Evolutionary conservation across 805 yeast species (phyloP).

Genomic region (Lipomyces starkeyi): DNA sequence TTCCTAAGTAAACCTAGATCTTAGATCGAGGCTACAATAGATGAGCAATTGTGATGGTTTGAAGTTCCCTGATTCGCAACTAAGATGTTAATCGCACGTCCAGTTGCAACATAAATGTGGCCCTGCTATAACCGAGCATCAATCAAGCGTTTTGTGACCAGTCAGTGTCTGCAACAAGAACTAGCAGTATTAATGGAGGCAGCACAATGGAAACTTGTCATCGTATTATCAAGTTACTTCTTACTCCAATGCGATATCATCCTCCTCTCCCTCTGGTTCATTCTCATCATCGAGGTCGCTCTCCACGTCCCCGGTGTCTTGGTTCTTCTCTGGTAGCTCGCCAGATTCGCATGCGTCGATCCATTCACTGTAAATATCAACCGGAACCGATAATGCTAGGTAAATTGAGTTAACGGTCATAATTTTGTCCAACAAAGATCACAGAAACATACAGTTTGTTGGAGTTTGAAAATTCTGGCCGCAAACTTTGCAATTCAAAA

Average conservation of each 20-base stretch:
- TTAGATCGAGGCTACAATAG: neutral
- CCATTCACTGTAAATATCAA: slow-evolving; percentile 97
- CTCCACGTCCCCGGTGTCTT: slow-evolving; percentile 39
- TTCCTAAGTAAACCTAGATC: neutral
- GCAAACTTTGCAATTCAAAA: slow-evolving; percentile 86
- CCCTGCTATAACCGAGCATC: neutral
- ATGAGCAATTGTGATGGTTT: neutral
- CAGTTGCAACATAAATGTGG: neutral
- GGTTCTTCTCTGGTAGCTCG: slow-evolving; percentile 56
- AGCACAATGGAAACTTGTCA: neutral
- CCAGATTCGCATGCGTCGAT: slow-evolving; percentile 93
- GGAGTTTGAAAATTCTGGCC: slow-evolving; percentile 92
- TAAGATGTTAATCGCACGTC: neutral
- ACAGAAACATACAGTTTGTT: slow-evolving; percentile 57
- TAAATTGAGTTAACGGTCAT: neutral
- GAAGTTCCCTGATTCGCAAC: neutral
- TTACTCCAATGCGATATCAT: slow-evolving; percentile 17
- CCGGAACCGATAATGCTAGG: slow-evolving; percentile 72
- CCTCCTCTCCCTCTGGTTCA: slow-evolving; percentile 19
- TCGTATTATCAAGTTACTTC: neutral
- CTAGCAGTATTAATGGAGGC: too few relatives aligned
- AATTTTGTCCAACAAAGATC: neutral
- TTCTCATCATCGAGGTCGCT: slow-evolving; percentile 40
- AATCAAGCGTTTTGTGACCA: neutral
- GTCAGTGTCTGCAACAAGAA: neutral